These are phyloP conservation scores for Ceratocystis destructans DNA, from an alignment of 2,329 filamentous ascomycete genomes.

Conservation along the genomic window DNA sequence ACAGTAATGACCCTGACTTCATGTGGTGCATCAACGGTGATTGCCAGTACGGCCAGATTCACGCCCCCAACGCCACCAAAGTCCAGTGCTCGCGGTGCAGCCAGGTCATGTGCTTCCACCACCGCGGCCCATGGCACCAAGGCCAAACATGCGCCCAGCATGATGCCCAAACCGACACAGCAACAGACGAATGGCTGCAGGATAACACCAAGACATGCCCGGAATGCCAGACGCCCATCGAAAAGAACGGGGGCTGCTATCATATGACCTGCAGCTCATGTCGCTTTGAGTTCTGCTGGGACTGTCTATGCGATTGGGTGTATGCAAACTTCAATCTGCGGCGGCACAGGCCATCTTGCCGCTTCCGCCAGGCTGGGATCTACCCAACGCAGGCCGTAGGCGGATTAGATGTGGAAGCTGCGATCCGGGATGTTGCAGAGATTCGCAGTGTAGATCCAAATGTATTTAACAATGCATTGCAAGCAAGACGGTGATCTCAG, in stretches of 20 bases:
- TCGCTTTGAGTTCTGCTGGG: slow-evolving; percentile 2
- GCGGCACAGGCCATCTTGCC: slow-evolving; percentile 13
- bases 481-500: not conserved
- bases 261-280: slow-evolving; percentile 6
- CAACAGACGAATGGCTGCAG: not conserved
- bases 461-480: not conserved
- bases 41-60: slow-evolving; percentile 55
- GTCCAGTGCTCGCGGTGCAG: slow-evolving; percentile 43
- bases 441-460: not conserved
- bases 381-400: not conserved
- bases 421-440: not conserved
- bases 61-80: slow-evolving; percentile 51
- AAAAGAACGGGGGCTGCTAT: slow-evolving; percentile 10
- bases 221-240: not conserved
- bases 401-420: not conserved
- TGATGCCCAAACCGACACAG: not conserved
- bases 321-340: not conserved
- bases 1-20: slow-evolving; percentile 49
- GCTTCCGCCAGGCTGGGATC: not conserved
- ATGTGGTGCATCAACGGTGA: slow-evolving; percentile 61
- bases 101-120: slow-evolving; percentile 4
- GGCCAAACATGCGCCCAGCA: not conserved
- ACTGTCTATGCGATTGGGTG: not conserved
- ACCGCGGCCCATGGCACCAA: slow-evolving; percentile 7
- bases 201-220: not conserved